Base-by-base conservation (phyloP, 1,284 basidiomycete species). In the Grifola frondosa region DNA sequence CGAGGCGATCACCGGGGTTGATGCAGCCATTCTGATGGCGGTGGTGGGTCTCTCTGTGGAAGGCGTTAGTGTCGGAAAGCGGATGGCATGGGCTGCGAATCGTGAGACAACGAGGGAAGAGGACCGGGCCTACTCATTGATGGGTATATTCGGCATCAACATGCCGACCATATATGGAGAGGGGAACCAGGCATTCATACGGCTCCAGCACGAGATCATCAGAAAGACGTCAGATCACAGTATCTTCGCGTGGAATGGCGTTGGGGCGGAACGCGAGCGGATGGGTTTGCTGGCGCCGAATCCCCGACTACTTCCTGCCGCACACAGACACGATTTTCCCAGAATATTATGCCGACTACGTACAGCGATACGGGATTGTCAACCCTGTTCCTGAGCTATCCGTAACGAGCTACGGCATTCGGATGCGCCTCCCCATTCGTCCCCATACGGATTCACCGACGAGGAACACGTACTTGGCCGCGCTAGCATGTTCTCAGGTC, bases 361-460 rank as follows among this genome's bases (percentile, higher is more conserved):
- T n/a, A n/a, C n/a, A n/a, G n/a, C n/a, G n/a, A n/a, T n/a, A n/a
- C n/a, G n/a, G n/a, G n/a, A n/a, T n/a, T n/a, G n/a, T n/a, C n/a
- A n/a, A n/a, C n/a, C 25, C 36, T 4, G 36, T 44, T 13, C 42
- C 42, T 26, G 42, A 44, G 10, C 39, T 38, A 25, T 29, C 31
- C 21, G 19, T 44, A 17, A 44, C 42, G 19, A 44, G 42, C 31
- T 44, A 44, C n/a, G 42, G 42, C 31, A 44, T 44, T 15, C 42
- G 31, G 36, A 38, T 37, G 19, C 25, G 20, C 11, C 15, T 44
- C 7, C 36, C 37, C n/a, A n/a, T n/a, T n/a, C n/a, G n/a, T n/a
- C n/a, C n/a, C n/a, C n/a, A n/a, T n/a, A n/a, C n/a, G n/a, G n/a
- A n/a, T n/a, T n/a, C n/a, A n/a, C n/a, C n/a, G n/a, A n/a, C n/a